Evolutionary conservation across 176 grass and related monocot species (phyloP), one percentile per base, ranked within the genome.

Genomic region (Oryza punctata): DNA sequence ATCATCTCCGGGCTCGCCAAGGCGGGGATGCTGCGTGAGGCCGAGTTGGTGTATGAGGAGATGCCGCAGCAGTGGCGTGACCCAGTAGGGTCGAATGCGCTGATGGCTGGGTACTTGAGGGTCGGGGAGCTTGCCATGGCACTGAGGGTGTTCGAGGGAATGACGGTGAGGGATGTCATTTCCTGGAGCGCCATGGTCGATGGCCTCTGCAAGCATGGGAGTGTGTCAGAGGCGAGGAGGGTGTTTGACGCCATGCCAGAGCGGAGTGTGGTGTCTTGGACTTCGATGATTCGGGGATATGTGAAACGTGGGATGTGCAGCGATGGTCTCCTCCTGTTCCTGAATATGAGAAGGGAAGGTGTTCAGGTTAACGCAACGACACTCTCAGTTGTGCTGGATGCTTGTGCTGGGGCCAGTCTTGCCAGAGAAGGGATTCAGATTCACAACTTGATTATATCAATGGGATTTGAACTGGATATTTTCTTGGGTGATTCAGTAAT

Each of bases 251-350:
- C 84, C 52, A 94, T 91, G 89, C 92, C 84, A 0, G 89, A 91
- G 78, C 79, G 87, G 81, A 91, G 91, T 68, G 92, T 94, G 35
- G 87, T 94, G 61, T 94, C 89, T 10, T 94, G 92, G 92, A 91
- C 92, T 76, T 91, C 84, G 2, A 91, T 94, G 92, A 82, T 94
- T 67, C 84, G 81, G 15, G 92, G 92, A 19, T 89, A 84, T n/a
- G 46, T 87, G 19, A 87, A 85, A 23, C 45, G 5, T 25, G 82
- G 84, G 72, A 79, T 89, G 84, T 78, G 54, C 73, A 86, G 72
- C 83, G 89, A 91, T 85, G 89, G 87, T n/a, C 66, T 94, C 19
- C 57, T 80, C 35, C 78, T 94, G 77, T 91, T 91, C 79, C 46
- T 87, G 52, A 52, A 82, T 50, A 91, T 94, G 92, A 91, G 84